phyloP scores from a whole-genome alignment of 164 flowering plant species.

The Malania oleifera region DNA sequence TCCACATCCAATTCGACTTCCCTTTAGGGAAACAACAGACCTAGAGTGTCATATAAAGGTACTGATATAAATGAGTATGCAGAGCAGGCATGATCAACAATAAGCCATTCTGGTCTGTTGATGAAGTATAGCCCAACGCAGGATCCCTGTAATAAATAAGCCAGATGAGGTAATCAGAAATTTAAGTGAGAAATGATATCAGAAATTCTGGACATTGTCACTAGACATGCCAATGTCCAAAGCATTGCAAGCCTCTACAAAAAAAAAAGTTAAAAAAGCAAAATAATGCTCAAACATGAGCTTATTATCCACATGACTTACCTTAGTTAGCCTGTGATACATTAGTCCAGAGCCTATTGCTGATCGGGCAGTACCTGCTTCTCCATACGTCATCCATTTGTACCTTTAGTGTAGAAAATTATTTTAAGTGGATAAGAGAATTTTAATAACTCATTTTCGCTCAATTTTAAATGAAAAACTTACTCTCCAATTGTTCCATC shows the following conservation, averaged over 20 bases:
- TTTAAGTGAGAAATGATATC: too few species aligned
- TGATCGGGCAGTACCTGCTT: constrained; percentile 75
- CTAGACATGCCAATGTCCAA: not conserved
- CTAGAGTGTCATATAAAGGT: constrained; percentile 97
- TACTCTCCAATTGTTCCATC: constrained; percentile 31
- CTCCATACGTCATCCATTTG: constrained; percentile 99
- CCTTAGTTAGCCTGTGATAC: constrained; percentile 70
- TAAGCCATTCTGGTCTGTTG: constrained; percentile 96
- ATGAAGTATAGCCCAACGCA: constrained; percentile 79
- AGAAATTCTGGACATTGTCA: not conserved
- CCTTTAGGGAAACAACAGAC: constrained; percentile 28
- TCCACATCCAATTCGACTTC: not conserved
- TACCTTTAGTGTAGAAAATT: constrained; percentile 41
- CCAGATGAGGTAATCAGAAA: not conserved
- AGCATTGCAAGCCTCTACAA: constrained; percentile 2
- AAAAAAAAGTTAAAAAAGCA: not conserved
- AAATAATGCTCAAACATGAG: constrained; percentile 4
- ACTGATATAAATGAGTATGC: constrained; percentile 91
- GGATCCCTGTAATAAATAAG: constrained; percentile 54
- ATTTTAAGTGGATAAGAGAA: constrained; percentile 2
- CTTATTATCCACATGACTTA: constrained; percentile 18
- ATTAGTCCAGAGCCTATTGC: constrained; percentile 85
- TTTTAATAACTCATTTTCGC: not conserved
- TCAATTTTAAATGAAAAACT: constrained; percentile 14
- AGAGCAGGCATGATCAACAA: constrained; percentile 98